Base-by-base conservation (phyloP, 2,329 filamentous ascomycete genomes). In the Neocucurbitaria cava region DNA sequence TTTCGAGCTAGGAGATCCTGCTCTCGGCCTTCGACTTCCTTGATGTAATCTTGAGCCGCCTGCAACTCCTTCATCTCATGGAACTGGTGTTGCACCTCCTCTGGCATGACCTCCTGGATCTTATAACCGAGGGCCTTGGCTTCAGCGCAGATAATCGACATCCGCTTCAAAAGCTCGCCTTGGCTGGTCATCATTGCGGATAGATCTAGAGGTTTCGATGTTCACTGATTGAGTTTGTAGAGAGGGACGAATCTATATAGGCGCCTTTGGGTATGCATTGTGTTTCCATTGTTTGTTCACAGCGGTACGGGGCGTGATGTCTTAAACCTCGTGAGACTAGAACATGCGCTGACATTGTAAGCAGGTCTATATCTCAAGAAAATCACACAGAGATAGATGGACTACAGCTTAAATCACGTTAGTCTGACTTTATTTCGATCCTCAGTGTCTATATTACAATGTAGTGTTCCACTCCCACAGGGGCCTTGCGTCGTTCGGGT, bases 71-170 rank as follows among this genome's bases (percentile, higher is more conserved):
- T 44, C 23, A 52, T 47, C 8, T 53, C 41, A 6, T 50, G 39
- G 21, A 65, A 57, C 39, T 62, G 48, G 9, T 50, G 43, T 24
- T 43, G 52, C n/a, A 62, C 47, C 11, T 59, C 49, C 11, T 52
- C 38, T 1, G 65, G 56, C 3, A 68, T 39, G 9, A 63, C 49
- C 8, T 68, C 59, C 11, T 58, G 56, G 5, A 64, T 30, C 13
- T 52, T 54, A 23, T 59, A 48, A n/a, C 60, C 58, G 24, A 64
- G 21, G 10, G 52, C 48, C 17, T 55, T 52, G 8, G 54, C 61
- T 15, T 47, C 49, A 17, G 54, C 49, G 24, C 63, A n/a, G n/a
- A 65, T 26, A 2, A 46, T 38, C 7, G 55, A 51, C 15, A 67
- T 15, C 23, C 61, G 64, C 38, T 54, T 62, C 31, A 57, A 54